Base-by-base conservation (phyloP, 352 stramenopile species). In the Phytophthora pistaciae region DNA sequence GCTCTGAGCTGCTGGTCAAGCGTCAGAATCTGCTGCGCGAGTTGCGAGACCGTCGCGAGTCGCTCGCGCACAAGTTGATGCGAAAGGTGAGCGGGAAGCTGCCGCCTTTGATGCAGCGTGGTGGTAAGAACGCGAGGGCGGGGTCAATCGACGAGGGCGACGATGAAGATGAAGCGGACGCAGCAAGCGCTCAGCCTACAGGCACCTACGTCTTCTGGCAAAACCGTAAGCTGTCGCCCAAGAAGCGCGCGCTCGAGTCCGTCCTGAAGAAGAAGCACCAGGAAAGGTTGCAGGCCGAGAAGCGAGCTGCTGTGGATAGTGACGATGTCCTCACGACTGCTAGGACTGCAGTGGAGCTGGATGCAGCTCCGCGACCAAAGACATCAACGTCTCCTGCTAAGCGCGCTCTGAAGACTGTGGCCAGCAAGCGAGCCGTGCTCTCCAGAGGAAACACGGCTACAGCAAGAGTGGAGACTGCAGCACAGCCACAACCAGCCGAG, bases 11-110 rank as follows among this genome's bases (percentile, higher is more conserved):
- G 1, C 56, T 91, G 9, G 84, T 91, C 25, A 93, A 92, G 71
- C 78, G 86, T 0, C 87, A 94, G 60, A 92, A 94, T 48, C 18
- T 93, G 48, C 60, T 94, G 50, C 84, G 85, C 2, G 87, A 94
- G 61, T 66, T 94, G 27, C 82, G 81, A 52, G 83, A 92, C 25
- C 87, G 89, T 52, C 87, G 85, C n/a, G 84, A 91, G 20, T 89
- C 85, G 11, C 82, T 94, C 1, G 83, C 84, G 5, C 85, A 91
- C 72, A 87, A 88, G 58, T 67, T 94, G 10, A 67, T 93, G 79
- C 83, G 81, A 29, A 92, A 91, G 29, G 75, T 94, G 11, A 66
- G 66, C 33, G 72, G 74, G 1, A 78, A 68, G 21, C 60, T 91
- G 31, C 83, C 83, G 5, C 77, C 83, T 7, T 25, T 93, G 6